Base-by-base conservation (phyloP, 495 filamentous ascomycete genomes). In the Penicillium odoratum region DNA sequence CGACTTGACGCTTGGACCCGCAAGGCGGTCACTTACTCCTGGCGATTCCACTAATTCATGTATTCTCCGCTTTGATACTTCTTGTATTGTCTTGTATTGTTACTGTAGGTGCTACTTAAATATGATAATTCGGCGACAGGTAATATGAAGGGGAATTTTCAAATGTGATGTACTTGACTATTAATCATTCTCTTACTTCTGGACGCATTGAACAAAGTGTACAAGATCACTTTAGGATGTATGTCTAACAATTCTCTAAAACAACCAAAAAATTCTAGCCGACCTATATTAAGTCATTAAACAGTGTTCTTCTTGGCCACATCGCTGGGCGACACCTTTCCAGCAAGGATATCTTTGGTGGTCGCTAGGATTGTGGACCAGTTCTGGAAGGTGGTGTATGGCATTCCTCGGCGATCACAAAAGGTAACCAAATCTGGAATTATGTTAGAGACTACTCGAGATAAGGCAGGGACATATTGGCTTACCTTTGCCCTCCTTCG, bases 401-500 rank as follows among this genome's bases (percentile, higher is more conserved):
- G 90, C 46, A 92, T 83, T 13, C 85, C 80, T 67, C 93, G 81
- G 44, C 81, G 83, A 56, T 91, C 85, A 68, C 91, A 94, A 71
- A 88, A 96, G 1, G 79, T 85, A 53, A 96, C 83, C 57, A 97
- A 80, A 73, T 96, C 91, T 92, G 57, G 42, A 28, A 45, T 7
- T 4, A 28, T 33, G 30, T 60, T 25, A 67, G 53, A 29, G n/a
- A 26, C 1, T 16, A 18, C 21, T 29, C 9, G 4, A 1, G 7
- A 46, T 8, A 6, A 30, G 5, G 18, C 15, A n/a, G 38, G 30
- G 7, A 52, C 30, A 2, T 29, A 25, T 15, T 36, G 25, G 5
- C 21, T 47, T 83, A 94, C 91, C 92, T 69, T 89, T 83, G 8
- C 90, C 93, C 36, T 88, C 83, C 80, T 97, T 98, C 50, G 92